These are phyloP conservation scores for Umbilicaria muhlenbergii DNA, from an alignment of 495 filamentous ascomycete species.

Conservation along the genomic window DNA sequence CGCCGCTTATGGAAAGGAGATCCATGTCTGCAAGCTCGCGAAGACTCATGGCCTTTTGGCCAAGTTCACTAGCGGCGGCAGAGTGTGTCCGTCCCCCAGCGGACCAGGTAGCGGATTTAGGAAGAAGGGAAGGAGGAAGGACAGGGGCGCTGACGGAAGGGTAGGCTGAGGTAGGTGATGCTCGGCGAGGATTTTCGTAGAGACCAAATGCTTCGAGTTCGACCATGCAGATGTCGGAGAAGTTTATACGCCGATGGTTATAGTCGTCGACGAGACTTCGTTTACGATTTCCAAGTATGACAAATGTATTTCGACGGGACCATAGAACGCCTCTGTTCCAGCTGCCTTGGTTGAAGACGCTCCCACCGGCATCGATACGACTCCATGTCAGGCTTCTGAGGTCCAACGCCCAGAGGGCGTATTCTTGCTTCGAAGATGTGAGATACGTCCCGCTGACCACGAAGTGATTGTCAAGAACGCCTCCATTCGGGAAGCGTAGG, in stretches of 20 bases:
- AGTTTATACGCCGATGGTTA: constrained; percentile 94
- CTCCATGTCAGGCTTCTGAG: constrained; percentile 78
- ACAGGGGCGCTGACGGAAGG: constrained; percentile 62
- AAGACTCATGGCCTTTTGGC: constrained; percentile 59
- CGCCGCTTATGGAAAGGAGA: constrained; percentile 73
- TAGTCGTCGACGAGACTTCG: constrained; percentile 95
- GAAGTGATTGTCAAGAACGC: constrained; percentile 85
- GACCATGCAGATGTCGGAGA: constrained; percentile 88
- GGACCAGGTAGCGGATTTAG: constrained; percentile 43
- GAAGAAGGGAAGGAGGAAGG: constrained; percentile 37
- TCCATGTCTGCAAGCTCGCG: constrained; percentile 96
- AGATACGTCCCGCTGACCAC: constrained; percentile 94
- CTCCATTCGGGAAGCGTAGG: constrained; percentile 87
- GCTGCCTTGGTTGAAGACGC: constrained; percentile 84
- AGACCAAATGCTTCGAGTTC: constrained; percentile 94
- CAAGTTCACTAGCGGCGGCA: constrained; percentile 64
- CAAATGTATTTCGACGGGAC: constrained; percentile 83
- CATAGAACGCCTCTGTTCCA: constrained; percentile 94
- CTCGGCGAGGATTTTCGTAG: constrained; percentile 79
- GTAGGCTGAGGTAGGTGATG: constrained; percentile 62
- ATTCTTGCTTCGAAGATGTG: constrained; percentile 95
- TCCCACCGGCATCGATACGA: constrained; percentile 89
- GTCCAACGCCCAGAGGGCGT: constrained; percentile 92
- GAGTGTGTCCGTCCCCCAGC: constrained; percentile 55
- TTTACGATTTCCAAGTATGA: constrained; percentile 85